A percentile compares a stretch with the other conserved stretches of the same genome.
phyloP scores from a whole-genome alignment of 345 rosid species.

The Eutrema yunnanense region DNA sequence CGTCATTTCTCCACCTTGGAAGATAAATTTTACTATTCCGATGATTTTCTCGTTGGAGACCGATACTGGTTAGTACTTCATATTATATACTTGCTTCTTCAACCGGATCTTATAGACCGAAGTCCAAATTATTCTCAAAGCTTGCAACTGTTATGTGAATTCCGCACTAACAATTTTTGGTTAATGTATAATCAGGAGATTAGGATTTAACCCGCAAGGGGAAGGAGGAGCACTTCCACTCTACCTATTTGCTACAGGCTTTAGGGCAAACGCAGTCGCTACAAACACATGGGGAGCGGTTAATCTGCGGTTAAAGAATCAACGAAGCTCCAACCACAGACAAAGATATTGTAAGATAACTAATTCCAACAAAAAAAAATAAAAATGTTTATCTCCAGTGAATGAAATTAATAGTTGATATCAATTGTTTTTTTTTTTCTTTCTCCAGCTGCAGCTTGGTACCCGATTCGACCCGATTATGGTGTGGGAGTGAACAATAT shows the following conservation, averaged over 20 bases:
- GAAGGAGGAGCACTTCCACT: constrained; percentile 18
- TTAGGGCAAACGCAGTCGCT: background rate
- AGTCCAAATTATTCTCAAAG: background rate
- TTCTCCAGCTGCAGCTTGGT: too few species aligned
- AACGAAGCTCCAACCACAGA: constrained; percentile 8
- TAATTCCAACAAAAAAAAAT: too few species aligned
- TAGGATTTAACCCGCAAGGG: constrained; percentile 30
- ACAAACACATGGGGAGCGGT: constrained; percentile 28
- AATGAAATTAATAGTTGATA: too few species aligned
- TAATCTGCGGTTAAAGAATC: constrained; percentile 21
- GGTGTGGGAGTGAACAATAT: too few species aligned
- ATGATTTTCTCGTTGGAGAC: constrained; percentile 18
- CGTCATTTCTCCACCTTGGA: constrained; percentile 24
- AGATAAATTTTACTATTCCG: constrained; percentile 11
- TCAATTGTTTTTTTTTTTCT: too few species aligned
- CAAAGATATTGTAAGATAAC: constrained; percentile 11
- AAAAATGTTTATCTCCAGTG: too few species aligned
- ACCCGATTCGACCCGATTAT: too few species aligned
- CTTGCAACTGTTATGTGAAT: background rate
- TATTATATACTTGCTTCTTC: too few species aligned
- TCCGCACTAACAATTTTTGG: background rate
- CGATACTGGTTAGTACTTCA: constrained; percentile 29
- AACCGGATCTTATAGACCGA: background rate
- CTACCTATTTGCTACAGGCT: constrained; percentile 8
- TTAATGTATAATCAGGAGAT: constrained; percentile 9